Conservation (phyloP, 1,139 yeast genomes). For the Suhomyces maxii region DNA sequence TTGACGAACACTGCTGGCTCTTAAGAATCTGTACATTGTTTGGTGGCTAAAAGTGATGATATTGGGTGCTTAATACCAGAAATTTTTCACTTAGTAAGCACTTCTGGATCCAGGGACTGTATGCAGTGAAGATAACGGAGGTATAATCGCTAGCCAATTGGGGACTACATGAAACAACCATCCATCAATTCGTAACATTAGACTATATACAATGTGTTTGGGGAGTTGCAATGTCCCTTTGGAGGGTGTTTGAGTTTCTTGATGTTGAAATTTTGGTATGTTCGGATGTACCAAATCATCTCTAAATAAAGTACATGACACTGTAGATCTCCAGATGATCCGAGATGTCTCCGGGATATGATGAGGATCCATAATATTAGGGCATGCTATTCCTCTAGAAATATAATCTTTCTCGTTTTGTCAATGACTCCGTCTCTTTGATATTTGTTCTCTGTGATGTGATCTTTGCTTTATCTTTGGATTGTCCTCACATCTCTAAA, state of each 20-base stretch:
- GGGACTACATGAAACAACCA: constrained; percentile 1
- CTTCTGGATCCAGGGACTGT: not conserved
- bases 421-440: too few relatives aligned
- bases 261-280: too few relatives aligned
- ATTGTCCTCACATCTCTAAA: constrained; percentile 13
- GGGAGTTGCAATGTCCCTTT: too few relatives aligned
- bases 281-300: too few relatives aligned
- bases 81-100: constrained; percentile 9
- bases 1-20: constrained; percentile 13
- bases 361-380: too few relatives aligned
- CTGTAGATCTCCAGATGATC: too few relatives aligned
- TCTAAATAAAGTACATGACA: too few relatives aligned
- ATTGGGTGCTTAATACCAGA: not conserved
- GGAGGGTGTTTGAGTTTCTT: too few relatives aligned
- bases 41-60: not conserved
- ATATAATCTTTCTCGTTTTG: too few relatives aligned
- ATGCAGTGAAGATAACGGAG: not conserved
- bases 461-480: constrained; percentile 4
- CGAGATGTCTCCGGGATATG: too few relatives aligned
- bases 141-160: not conserved
- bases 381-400: too few relatives aligned
- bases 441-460: not conserved
- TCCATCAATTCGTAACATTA: not conserved
- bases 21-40: constrained; percentile 15
- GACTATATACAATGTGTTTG: constrained; percentile 1